Conservation (phyloP, 2,329 filamentous ascomycete genomes). For the Pestalotiopsis fici region DNA sequence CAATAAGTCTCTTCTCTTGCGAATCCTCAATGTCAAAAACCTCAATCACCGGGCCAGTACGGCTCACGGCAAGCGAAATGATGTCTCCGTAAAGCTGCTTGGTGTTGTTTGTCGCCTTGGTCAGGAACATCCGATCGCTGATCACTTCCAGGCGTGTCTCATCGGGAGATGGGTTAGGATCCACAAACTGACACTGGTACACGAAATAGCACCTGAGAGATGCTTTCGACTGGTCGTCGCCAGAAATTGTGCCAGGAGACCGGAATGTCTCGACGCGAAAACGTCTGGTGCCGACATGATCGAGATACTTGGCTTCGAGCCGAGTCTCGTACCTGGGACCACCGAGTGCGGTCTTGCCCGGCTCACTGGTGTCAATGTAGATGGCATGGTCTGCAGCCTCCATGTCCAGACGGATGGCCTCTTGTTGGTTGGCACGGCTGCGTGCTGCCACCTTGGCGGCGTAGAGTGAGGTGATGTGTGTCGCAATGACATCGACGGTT, state of each 20-base stretch:
- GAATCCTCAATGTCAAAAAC: conserved; percentile 93
- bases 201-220: conserved; percentile 98
- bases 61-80: conserved; percentile 78
- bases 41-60: conserved; percentile 94
- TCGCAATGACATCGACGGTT: conserved; percentile 81
- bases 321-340: conserved; percentile 93
- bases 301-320: conserved; percentile 93
- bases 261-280: conserved; percentile 98
- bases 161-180: conserved; percentile 69
- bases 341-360: conserved; percentile 72
- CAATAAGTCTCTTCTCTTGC: conserved; percentile 88
- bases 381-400: conserved; percentile 93
- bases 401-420: conserved; percentile 95
- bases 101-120: conserved; percentile 94
- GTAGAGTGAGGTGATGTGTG: conserved; percentile 93
- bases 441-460: conserved; percentile 95
- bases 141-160: conserved; percentile 92
- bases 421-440: conserved; percentile 86
- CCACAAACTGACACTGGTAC: conserved; percentile 90
- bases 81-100: conserved; percentile 95
- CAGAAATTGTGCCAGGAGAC: conserved; percentile 78
- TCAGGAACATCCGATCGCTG: conserved; percentile 89
- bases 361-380: conserved; percentile 96
- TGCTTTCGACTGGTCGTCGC: conserved; percentile 67
- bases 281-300: conserved; percentile 71